A percentile compares a stretch with the other conserved stretches of the same genome.
Conservation (phyloP, 2,329 filamentous ascomycete species). For the Chrysoporthe cubensis region DNA sequence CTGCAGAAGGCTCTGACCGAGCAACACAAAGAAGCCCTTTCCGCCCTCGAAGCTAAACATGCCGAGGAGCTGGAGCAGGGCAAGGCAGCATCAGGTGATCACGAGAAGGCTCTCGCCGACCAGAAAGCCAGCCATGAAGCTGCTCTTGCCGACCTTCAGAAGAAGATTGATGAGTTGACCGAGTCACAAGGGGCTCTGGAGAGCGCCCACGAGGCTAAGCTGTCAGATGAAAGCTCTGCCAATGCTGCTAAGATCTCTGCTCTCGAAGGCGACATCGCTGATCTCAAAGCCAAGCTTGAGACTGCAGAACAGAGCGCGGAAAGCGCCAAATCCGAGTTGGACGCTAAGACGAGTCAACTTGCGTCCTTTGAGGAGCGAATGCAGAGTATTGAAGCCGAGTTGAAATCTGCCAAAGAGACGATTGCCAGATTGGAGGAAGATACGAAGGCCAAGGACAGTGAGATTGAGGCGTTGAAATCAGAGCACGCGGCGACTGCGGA, state of each 20-base stretch:
- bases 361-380: slow-evolving; percentile 45
- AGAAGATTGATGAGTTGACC: slow-evolving; percentile 57
- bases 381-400: slow-evolving; percentile 49
- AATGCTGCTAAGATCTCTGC: slow-evolving; percentile 50
- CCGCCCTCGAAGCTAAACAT: slow-evolving; percentile 58
- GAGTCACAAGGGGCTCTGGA: slow-evolving; percentile 51
- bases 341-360: slow-evolving; percentile 47
- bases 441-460: slow-evolving; percentile 51
- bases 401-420: slow-evolving; percentile 52
- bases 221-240: slow-evolving; percentile 50
- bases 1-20: slow-evolving; percentile 54
- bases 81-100: slow-evolving; percentile 48
- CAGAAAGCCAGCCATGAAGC: slow-evolving; percentile 56
- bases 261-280: slow-evolving; percentile 56
- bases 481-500: slow-evolving; percentile 46
- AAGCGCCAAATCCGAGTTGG: slow-evolving; percentile 48
- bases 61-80: slow-evolving; percentile 53
- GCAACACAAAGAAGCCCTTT: slow-evolving; percentile 54
- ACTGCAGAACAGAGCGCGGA: slow-evolving; percentile 51
- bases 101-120: slow-evolving; percentile 54
- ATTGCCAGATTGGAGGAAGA: slow-evolving; percentile 53
- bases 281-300: slow-evolving; percentile 53
- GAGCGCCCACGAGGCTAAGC: slow-evolving; percentile 48
- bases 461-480: slow-evolving; percentile 55
- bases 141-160: slow-evolving; percentile 53